Percentiles rank a stretch among this genome's conserved stretches.
phyloP scores from a whole-genome alignment of 345 rosid species.

The Melastoma malabathricum region DNA sequence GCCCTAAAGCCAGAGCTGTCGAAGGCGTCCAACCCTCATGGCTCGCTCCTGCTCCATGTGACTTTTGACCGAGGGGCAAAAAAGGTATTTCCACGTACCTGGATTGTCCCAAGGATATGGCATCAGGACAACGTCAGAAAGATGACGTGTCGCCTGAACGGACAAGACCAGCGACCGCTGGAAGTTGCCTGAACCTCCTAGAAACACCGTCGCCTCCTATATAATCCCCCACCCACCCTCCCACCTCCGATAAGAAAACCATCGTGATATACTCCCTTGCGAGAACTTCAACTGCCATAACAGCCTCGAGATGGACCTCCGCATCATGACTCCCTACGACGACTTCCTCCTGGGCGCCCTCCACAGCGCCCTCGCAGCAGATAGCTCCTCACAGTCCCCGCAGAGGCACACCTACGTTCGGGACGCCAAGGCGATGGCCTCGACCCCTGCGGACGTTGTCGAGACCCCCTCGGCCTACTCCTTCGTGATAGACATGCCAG shows the following conservation, averaged over 20 bases:
- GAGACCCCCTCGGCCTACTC: slow-evolving; percentile 38
- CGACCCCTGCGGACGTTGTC: slow-evolving; percentile 67
- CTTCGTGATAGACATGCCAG: slow-evolving; percentile 76
- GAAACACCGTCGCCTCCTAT: no score
- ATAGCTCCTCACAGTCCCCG: neutral
- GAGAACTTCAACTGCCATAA: no score
- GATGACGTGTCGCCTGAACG: no score
- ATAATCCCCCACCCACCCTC: no score
- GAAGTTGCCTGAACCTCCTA: no score
- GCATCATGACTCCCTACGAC: slow-evolving; percentile 21
- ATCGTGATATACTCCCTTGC: no score
- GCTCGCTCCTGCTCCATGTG: slow-evolving; percentile 14
- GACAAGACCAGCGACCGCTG: no score
- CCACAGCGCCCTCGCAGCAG: slow-evolving; percentile 5
- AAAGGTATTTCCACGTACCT: no score
- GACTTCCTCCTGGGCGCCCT: slow-evolving; percentile 29
- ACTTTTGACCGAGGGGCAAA: slow-evolving; percentile 16
- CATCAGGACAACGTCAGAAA: no score
- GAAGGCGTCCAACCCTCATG: slow-evolving; percentile 3
- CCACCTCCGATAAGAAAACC: no score
- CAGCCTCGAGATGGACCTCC: slow-evolving; percentile 21
- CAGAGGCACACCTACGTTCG: slow-evolving; percentile 44
- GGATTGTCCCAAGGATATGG: no score
- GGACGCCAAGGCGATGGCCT: slow-evolving; percentile 75
- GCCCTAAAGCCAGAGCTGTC: slow-evolving; percentile 9